Percentiles rank a stretch among this genome's conserved stretches.
These are phyloP conservation scores for Linum trigynum DNA, from an alignment of 345 rosid species.

Conservation along the genomic window DNA sequence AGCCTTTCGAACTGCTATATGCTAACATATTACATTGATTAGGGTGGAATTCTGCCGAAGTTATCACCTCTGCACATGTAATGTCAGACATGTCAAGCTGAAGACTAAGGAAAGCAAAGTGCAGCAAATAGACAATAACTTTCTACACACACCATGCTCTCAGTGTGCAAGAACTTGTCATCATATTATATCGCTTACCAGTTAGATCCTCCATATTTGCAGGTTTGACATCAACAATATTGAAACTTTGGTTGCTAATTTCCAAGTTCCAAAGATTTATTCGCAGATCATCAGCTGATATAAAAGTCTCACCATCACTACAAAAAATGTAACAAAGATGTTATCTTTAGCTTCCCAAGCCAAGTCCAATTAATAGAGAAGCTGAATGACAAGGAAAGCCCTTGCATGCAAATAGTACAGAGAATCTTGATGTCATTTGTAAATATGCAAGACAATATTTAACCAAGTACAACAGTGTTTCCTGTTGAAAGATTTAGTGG, in stretches of 20 bases:
- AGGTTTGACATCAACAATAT: constrained; percentile 96
- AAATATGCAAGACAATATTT: background rate
- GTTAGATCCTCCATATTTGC: constrained; percentile 97
- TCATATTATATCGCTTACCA: constrained; percentile 35
- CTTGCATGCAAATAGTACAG: background rate
- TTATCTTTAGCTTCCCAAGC: background rate
- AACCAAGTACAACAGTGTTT: background rate
- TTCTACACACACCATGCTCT: background rate
- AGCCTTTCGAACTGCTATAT: constrained; percentile 99
- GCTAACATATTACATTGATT: constrained; percentile 85
- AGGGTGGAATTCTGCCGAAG: constrained; percentile 99
- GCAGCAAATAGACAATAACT: background rate
- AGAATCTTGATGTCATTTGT: background rate
- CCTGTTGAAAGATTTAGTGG: too few relatives aligned
- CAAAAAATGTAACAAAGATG: constrained; percentile 8
- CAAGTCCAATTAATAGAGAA: background rate
- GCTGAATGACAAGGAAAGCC: background rate
- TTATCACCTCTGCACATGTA: constrained; percentile 83
- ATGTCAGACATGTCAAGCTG: constrained; percentile 1
- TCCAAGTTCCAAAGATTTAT: constrained; percentile 99
- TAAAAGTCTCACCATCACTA: constrained; percentile 94
- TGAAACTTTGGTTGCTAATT: constrained; percentile 88
- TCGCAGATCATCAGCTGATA: constrained; percentile 95
- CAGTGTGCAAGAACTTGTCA: background rate
- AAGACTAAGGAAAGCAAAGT: background rate